Percentiles rank a stretch among this genome's conserved stretches.
Evolutionary conservation across 108 stramenopile species (phyloP).

Genomic region (Skeletonema menzelii): DNA sequence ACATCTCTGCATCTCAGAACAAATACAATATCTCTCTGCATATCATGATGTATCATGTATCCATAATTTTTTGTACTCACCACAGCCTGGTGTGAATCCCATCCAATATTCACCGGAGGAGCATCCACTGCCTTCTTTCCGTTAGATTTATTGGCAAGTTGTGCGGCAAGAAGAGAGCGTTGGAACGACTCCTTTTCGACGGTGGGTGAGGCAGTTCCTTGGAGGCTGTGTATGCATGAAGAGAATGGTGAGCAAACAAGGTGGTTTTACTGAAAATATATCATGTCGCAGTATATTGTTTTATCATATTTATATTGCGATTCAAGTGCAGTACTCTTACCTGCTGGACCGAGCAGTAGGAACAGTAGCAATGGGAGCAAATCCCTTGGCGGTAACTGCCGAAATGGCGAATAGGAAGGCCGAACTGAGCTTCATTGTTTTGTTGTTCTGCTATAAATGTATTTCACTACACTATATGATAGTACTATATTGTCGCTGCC

Average conservation of each 20-base stretch:
- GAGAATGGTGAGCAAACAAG: neutral
- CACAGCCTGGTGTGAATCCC: slow-evolving; percentile 88
- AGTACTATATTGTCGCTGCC: neutral
- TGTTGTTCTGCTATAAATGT: no score
- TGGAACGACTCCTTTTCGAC: slow-evolving; percentile 31
- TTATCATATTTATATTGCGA: no score
- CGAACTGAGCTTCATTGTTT: slow-evolving; percentile 12
- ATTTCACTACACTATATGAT: neutral
- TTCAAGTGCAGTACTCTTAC: neutral
- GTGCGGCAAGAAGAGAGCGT: slow-evolving; percentile 39
- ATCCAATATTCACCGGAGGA: slow-evolving; percentile 84
- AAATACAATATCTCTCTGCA: no score
- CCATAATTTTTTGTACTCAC: slow-evolving; percentile 37
- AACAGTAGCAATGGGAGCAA: slow-evolving; percentile 9
- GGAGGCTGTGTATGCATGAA: neutral
- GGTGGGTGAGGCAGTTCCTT: slow-evolving; percentile 19
- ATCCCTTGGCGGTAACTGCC: slow-evolving; percentile 29
- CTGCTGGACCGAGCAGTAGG: neutral
- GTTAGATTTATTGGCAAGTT: slow-evolving; percentile 34
- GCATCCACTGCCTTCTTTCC: slow-evolving; percentile 67
- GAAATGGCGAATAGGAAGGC: slow-evolving; percentile 28
- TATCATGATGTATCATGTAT: neutral
- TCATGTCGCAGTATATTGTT: no score
- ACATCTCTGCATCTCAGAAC: neutral
- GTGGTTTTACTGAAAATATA: no score